Evolutionary conservation across 2,329 filamentous ascomycete genomes (phyloP), one percentile per base, ranked within the genome.

Genomic region (Monilinia fructicola): DNA sequence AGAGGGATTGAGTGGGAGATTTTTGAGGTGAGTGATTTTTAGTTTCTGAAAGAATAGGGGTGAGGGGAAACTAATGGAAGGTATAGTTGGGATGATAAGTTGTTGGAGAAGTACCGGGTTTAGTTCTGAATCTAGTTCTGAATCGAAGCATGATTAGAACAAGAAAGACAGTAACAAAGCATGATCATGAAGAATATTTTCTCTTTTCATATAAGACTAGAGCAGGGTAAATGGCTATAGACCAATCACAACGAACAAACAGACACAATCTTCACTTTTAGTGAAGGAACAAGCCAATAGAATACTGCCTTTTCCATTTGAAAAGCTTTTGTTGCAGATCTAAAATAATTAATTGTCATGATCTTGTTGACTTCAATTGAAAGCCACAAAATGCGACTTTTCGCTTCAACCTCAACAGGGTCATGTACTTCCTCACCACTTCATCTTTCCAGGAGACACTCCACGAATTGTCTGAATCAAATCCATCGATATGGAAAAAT

Each of bases 1-100:
- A 4, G 85, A 80, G 65, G 84, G 87, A 23, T 78, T 97, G 71
- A 93, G 85, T 74, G 95, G 95, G 38, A 87, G 87, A 73, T 93
- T 91, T 75, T 79, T 95, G 73, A 87, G 78, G 86, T 91, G 82
- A 69, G 83, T 81, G 23, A 21, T 50, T 50, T 50, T 40, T 60
- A 48, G 4, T 60, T 40, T 61, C 18, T 52, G n/a, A 11, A 35
- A n/a, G 18, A 35, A 44, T 31, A 10, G 40, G 16, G 12, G 31
- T 68, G 52, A 16, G n/a, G 53, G 50, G 7, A 35, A 31, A 58
- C 64, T 60, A 69, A 77, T 79, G 64, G 78, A 72, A 64, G 23
- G 23, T 5, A 67, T 69, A 86, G 83, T 60, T 87, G 84, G 84
- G 81, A 85, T 71, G 79, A 79, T 38, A 71, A 79, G 10, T 84